These are phyloP conservation scores for Dendrobium catenatum DNA, from an alignment of 106 monocot species.

Conservation along the genomic window DNA sequence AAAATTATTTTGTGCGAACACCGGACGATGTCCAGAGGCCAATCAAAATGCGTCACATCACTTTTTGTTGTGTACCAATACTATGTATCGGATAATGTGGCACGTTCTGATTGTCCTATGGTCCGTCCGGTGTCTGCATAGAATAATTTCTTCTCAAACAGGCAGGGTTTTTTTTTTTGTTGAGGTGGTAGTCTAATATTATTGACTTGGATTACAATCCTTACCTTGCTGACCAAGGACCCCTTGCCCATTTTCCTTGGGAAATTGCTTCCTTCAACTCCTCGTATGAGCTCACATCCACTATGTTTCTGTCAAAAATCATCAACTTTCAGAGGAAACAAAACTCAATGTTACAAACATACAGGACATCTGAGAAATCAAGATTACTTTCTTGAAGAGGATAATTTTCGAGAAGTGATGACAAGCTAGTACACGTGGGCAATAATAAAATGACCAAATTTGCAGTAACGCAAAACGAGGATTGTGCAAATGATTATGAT, in stretches of 20 bases:
- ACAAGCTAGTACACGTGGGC: background rate
- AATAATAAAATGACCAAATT: background rate
- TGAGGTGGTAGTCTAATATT: no score
- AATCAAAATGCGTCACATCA: no score
- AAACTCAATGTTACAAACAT: background rate
- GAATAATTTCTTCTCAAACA: no score
- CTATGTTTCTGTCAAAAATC: conserved; percentile 62
- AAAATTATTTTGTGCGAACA: no score
- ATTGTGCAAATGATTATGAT: no score
- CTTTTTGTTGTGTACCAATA: no score
- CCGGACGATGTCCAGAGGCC: no score
- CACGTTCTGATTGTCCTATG: no score
- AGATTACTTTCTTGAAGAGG: background rate
- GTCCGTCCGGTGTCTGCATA: no score
- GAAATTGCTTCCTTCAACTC: conserved; percentile 78
- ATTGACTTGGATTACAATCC: background rate
- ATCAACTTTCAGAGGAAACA: background rate
- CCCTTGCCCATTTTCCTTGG: conserved; percentile 91
- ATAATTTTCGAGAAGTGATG: background rate
- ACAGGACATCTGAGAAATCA: background rate
- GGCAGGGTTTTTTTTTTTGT: no score
- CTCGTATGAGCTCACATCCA: conserved; percentile 81
- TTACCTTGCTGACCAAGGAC: conserved; percentile 95
- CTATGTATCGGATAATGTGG: no score
- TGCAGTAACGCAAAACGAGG: background rate